These are phyloP conservation scores for Pseudocercospora ulei DNA, from an alignment of 2,329 filamentous ascomycete species.

Conservation along the genomic window DNA sequence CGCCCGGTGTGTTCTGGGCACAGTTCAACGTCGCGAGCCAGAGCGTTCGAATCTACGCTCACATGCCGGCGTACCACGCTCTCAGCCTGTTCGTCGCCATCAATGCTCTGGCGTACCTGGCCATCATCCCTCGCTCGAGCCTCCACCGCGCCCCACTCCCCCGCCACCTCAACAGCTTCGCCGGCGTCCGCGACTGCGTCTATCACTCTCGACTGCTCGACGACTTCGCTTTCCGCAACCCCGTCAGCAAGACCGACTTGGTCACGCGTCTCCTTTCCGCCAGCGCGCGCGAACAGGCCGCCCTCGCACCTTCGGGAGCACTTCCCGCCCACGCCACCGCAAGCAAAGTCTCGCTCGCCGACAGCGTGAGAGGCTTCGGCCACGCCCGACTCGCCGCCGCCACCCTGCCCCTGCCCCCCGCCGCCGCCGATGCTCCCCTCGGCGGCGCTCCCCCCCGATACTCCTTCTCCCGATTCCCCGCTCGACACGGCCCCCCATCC, in stretches of 20 bases:
- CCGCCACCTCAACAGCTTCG: conserved; percentile 52
- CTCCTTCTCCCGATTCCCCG: conserved; percentile 50
- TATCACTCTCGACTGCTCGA: conserved; percentile 60
- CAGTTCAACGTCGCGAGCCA: conserved; percentile 48
- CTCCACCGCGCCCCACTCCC: conserved; percentile 49
- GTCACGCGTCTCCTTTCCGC: conserved; percentile 55
- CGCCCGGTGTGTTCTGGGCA: conserved; percentile 63
- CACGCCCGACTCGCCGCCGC: conserved; percentile 21
- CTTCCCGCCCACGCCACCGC: conserved; percentile 16
- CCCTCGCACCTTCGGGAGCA: conserved; percentile 24
- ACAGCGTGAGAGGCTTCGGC: conserved; percentile 31
- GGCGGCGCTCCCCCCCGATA: conserved; percentile 36
- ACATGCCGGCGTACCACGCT: conserved; percentile 60
- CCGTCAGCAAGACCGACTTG: conserved; percentile 58
- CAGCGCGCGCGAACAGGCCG: conserved; percentile 39
- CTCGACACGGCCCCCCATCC: conserved; percentile 51
- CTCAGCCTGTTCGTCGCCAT: conserved; percentile 64
- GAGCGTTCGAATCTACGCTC: conserved; percentile 58
- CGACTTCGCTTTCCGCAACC: conserved; percentile 63
- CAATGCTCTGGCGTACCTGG: conserved; percentile 59
- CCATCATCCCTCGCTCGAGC: conserved; percentile 52
- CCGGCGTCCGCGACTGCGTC: conserved; percentile 68
- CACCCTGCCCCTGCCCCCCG: neutral
- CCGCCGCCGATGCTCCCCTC: conserved; percentile 1
- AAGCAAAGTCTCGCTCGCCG: conserved; percentile 29